phyloP scores from a whole-genome alignment of 306 rosid genomes.

The Sicyos baderoa region DNA sequence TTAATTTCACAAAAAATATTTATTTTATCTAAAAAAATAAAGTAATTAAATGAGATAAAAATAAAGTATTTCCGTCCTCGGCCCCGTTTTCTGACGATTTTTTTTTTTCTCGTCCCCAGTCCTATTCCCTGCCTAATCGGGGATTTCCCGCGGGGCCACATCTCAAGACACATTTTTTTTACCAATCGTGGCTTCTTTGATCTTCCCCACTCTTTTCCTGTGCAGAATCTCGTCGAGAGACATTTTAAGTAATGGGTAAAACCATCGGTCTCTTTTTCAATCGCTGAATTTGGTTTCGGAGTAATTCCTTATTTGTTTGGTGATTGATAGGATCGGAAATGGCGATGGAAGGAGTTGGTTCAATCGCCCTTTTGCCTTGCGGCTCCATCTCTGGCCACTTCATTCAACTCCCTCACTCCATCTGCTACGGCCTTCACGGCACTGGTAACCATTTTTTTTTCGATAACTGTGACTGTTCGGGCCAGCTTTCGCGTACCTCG shows the following conservation, averaged over 20 bases:
- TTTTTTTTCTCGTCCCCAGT: too few relatives aligned
- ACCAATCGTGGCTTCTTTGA: background rate
- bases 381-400: slow-evolving; percentile 90
- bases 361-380: slow-evolving; percentile 67
- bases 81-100: too few relatives aligned
- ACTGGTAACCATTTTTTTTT: too few relatives aligned
- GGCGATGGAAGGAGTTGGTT: slow-evolving; percentile 83
- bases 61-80: too few relatives aligned
- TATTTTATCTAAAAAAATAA: too few relatives aligned
- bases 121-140: too few relatives aligned
- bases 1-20: too few relatives aligned
- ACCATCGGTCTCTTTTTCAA: background rate
- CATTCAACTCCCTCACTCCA: slow-evolving; percentile 55
- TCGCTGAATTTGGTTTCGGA: background rate
- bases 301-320: background rate
- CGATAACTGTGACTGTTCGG: too few relatives aligned
- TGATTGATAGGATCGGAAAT: background rate
- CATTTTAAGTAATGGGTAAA: background rate
- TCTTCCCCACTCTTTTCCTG: background rate
- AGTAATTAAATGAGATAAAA: too few relatives aligned
- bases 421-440: slow-evolving; percentile 84
- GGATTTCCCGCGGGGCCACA: too few relatives aligned
- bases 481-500: too few relatives aligned
- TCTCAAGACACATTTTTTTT: too few relatives aligned
- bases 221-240: background rate